These are phyloP conservation scores for Pseudocercospora macadamiae DNA, from an alignment of 2,329 filamentous ascomycete genomes.

Conservation along the genomic window DNA sequence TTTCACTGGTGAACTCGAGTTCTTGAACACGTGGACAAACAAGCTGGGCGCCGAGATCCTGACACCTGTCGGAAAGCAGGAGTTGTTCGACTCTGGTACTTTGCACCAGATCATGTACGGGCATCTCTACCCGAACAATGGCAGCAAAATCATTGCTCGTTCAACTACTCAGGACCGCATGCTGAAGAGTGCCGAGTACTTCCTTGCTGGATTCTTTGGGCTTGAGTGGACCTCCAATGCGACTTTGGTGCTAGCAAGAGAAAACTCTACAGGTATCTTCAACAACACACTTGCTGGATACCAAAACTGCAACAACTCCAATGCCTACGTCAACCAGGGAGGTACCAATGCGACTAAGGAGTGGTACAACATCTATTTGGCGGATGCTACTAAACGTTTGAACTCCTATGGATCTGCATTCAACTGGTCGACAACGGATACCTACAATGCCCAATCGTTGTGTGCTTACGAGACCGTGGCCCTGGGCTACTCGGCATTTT, in stretches of 20 bases:
- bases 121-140: slow-evolving; percentile 67
- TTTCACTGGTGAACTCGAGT: slow-evolving; percentile 63
- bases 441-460: slow-evolving; percentile 69
- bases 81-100: slow-evolving; percentile 61
- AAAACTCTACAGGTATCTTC: slow-evolving; percentile 47
- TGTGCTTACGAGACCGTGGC: slow-evolving; percentile 80
- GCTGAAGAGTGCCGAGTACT: slow-evolving; percentile 76
- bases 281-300: slow-evolving; percentile 75
- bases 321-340: slow-evolving; percentile 48
- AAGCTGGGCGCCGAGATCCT: slow-evolving; percentile 71
- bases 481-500: slow-evolving; percentile 74
- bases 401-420: slow-evolving; percentile 43
- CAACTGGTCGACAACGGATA: slow-evolving; percentile 65
- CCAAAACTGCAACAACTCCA: slow-evolving; percentile 67
- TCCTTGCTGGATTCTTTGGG: slow-evolving; percentile 77
- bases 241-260: slow-evolving; percentile 62
- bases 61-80: slow-evolving; percentile 71
- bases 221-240: slow-evolving; percentile 65
- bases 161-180: slow-evolving; percentile 78
- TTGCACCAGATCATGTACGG: slow-evolving; percentile 75
- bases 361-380: slow-evolving; percentile 69
- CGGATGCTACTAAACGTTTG: slow-evolving; percentile 65
- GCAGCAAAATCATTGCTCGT: slow-evolving; percentile 71
- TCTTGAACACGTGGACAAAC: slow-evolving; percentile 71
- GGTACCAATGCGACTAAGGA: slow-evolving; percentile 58